Evolutionary conservation across 331 rosid species (phyloP), one percentile per base, ranked within the genome.

Genomic region (Prunus yedoensis): DNA sequence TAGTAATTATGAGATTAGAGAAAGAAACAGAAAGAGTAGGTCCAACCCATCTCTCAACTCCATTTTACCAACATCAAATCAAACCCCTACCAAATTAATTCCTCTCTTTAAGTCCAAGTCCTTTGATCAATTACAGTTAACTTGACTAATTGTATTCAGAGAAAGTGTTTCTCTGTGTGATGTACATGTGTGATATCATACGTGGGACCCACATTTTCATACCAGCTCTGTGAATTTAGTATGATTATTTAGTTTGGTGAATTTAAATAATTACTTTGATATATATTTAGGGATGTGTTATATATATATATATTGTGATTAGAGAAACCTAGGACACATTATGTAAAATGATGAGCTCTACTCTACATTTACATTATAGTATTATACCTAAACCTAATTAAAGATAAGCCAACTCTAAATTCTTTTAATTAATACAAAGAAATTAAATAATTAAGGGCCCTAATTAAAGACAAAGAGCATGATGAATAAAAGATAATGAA

Each of bases 11-110:
- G 71, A 68, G 46, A 41, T 68, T 10, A 53, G 50, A 58, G 77
- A 71, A 80, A 78, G 75, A 66, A 67, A 66, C 53, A 77, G 30
- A 75, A 50, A 59, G 78, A 85, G 83, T 81, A 79, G 82, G 84
- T 86, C 73, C 75, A 89, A 83, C 89, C 73, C 89, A 56, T 76
- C 84, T 82, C 79, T 80, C 85, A 85, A 81, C 77, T 77, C 83
- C 85, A 82, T 79, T 83, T 27, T 27, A 64, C 72, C 76, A 38
- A 50, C 75, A 59, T 68, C 41, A 77, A 62, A 73, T 60, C 38
- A 11, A 15, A 52, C 73, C 38, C 38, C 38, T 1, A 32, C 38
- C 46, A 53, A 53, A 32, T 49, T 38, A 43, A 57, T 28, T 61
- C 4, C 66, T 79, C 9, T 46, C 64, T 46, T 10, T 0, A 71